These are phyloP conservation scores for Talaromyces sp. DNA, from an alignment of 2,329 filamentous ascomycete species.

Conservation along the genomic window DNA sequence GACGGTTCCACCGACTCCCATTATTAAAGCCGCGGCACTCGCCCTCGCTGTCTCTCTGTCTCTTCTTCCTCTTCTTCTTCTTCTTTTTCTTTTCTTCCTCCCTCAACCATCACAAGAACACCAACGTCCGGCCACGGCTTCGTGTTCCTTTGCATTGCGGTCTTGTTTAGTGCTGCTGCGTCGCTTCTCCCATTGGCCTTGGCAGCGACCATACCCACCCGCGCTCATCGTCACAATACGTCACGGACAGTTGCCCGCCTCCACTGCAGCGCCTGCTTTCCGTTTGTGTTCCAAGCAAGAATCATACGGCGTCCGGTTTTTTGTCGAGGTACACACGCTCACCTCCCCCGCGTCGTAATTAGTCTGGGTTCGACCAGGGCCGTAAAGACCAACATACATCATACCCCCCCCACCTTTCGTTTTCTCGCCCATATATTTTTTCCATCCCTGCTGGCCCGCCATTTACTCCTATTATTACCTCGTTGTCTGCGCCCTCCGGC, in stretches of 20 bases:
- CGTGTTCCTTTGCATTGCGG: neutral
- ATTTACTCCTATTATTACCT: neutral
- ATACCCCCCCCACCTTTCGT: neutral
- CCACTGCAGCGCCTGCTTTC: no score
- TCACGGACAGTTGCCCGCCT: neutral
- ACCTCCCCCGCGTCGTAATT: conserved; percentile 10
- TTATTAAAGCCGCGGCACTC: neutral
- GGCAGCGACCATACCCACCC: neutral
- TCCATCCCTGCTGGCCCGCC: neutral
- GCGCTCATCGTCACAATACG: conserved; percentile 9
- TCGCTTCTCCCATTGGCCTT: neutral
- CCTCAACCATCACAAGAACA: neutral
- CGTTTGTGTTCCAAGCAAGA: conserved; percentile 1
- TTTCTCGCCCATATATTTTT: neutral
- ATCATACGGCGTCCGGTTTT: neutral
- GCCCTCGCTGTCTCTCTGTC: neutral
- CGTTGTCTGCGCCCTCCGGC: neutral
- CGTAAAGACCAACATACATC: neutral
- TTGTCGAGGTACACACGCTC: neutral
- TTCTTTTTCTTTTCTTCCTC: neutral
- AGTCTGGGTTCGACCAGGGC: conserved; percentile 19
- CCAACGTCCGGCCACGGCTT: neutral
- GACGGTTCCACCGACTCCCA: neutral
- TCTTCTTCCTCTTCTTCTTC: neutral
- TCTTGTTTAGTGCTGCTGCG: neutral